A percentile compares a stretch with the other conserved stretches of the same genome.
Conservation (phyloP, 2,329 filamentous ascomycete species). For the Cladosporium cucumerinum region DNA sequence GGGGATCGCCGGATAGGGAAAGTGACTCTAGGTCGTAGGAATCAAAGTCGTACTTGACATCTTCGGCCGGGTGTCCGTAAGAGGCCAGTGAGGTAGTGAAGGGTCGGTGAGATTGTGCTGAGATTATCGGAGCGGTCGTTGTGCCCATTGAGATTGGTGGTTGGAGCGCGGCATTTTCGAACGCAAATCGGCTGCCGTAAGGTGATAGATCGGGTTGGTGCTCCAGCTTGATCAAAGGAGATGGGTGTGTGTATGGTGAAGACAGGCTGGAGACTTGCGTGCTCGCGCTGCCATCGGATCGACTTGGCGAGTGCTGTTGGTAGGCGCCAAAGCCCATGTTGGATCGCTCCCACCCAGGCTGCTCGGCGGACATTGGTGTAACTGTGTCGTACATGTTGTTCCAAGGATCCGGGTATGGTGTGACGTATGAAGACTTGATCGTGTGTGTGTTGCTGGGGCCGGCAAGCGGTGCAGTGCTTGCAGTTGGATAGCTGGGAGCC, state of each 20-base stretch:
- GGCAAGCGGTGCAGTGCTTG: background rate
- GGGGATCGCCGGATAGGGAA: background rate
- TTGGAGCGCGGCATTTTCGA: background rate
- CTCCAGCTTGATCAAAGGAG: constrained; percentile 8
- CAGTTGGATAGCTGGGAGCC: background rate
- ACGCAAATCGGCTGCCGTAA: background rate
- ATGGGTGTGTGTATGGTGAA: background rate
- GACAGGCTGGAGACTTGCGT: constrained; percentile 2
- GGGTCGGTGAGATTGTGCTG: background rate
- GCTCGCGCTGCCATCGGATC: constrained; percentile 9
- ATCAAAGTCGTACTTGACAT: background rate
- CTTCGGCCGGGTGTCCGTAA: background rate
- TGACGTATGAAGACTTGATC: background rate
- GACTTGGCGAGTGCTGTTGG: constrained; percentile 9
- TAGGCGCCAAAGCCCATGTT: background rate
- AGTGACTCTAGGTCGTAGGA: constrained; percentile 3
- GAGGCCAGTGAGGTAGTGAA: background rate
- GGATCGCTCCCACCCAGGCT: background rate
- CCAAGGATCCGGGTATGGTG: background rate
- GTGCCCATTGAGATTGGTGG: background rate
- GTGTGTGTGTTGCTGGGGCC: background rate
- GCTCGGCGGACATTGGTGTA: background rate
- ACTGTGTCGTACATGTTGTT: background rate
- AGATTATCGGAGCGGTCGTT: background rate
- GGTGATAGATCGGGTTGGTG: background rate